These are phyloP conservation scores for Exophiala dermatitidis DNA, from an alignment of 2,329 filamentous ascomycete genomes.

Conservation along the genomic window DNA sequence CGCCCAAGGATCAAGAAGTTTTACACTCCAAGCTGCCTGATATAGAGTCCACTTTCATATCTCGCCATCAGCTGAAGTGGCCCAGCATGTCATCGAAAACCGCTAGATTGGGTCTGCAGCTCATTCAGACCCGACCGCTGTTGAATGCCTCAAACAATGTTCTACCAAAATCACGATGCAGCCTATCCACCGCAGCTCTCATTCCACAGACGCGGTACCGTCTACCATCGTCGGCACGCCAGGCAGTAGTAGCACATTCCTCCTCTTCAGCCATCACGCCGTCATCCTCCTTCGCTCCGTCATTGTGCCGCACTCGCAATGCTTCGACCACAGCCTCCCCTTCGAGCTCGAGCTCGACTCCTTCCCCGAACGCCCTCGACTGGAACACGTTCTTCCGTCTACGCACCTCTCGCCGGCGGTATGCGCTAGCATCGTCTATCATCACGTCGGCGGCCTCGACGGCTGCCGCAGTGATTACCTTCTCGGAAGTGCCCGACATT, in stretches of 20 bases:
- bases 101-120: constrained; percentile 15
- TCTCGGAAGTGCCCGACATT: constrained; percentile 22
- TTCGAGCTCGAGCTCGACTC: not conserved
- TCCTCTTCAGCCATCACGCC: constrained; percentile 11
- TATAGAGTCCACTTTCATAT: not conserved
- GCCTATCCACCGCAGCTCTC: constrained; percentile 13
- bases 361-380: constrained; percentile 46
- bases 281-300: constrained; percentile 23
- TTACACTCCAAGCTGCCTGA: not conserved
- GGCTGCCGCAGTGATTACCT: constrained; percentile 40
- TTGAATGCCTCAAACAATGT: constrained; percentile 8
- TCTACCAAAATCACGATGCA: constrained; percentile 8
- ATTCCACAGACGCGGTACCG: constrained; percentile 23
- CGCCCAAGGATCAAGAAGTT: not conserved
- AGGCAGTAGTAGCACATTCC: constrained; percentile 11
- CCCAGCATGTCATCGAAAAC: constrained; percentile 15
- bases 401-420: constrained; percentile 73
- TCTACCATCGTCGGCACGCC: constrained; percentile 8
- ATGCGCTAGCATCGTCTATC: constrained; percentile 72
- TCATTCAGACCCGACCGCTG: constrained; percentile 10
- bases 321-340: constrained; percentile 15
- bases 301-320: constrained; percentile 18
- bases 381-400: constrained; percentile 94
- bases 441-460: constrained; percentile 57
- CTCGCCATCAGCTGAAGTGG: not conserved